Percentiles rank a stretch among this genome's conserved stretches.
phyloP scores from a whole-genome alignment of 1,139 yeast genomes.

The Candida pseudocylindracea region DNA sequence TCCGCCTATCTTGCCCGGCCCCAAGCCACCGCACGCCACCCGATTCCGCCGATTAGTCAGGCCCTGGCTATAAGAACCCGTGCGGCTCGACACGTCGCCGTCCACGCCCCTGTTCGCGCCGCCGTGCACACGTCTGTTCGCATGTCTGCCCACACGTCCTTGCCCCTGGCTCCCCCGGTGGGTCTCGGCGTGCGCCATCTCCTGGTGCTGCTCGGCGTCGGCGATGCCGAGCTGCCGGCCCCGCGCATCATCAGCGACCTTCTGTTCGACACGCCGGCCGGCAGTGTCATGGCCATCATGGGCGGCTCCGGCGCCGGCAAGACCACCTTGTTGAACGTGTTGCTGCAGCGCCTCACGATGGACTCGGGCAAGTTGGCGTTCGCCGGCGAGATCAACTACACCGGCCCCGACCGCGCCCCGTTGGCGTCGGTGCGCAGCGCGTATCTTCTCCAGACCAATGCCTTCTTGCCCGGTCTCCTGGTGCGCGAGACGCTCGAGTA shows the following conservation, averaged over 20 bases:
- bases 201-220: too few species aligned
- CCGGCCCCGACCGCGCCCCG: constrained; percentile 2
- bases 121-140: too few species aligned
- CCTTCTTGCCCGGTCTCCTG: constrained; percentile 46
- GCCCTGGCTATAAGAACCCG: too few species aligned
- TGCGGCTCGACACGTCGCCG: too few species aligned
- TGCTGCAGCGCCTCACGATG: constrained; percentile 35
- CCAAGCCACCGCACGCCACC: too few species aligned
- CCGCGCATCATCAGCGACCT: constrained; percentile 15
- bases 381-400: constrained; percentile 25
- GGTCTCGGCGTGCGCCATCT: too few species aligned
- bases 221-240: too few species aligned
- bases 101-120: too few species aligned
- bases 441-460: constrained; percentile 61
- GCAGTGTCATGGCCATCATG: constrained; percentile 64
- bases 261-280: constrained; percentile 29
- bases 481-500: constrained; percentile 45
- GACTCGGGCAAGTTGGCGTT: constrained; percentile 11
- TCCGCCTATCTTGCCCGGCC: too few species aligned
- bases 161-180: too few species aligned
- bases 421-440: constrained; percentile 21
- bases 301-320: constrained; percentile 93
- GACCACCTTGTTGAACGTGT: constrained; percentile 52
- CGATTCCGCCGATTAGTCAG: too few species aligned
- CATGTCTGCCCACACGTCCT: too few species aligned